These are phyloP conservation scores for Cutaneotrichosporon sp. DNA, from an alignment of 1,284 basidiomycete species.

Conservation along the genomic window DNA sequence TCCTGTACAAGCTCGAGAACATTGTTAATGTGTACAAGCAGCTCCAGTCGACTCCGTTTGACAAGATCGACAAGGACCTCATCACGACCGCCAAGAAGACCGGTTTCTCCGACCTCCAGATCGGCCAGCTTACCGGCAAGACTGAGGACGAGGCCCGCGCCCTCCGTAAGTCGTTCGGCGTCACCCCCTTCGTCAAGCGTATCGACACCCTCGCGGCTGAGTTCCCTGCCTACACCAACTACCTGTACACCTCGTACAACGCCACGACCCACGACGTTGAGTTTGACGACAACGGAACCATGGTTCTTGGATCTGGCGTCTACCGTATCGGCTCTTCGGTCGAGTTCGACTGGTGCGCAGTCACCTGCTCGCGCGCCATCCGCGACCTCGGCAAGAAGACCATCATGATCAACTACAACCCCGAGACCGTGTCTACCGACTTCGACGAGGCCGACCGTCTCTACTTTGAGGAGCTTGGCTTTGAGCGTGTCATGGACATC, in stretches of 20 bases:
- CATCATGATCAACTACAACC: constrained; percentile 99
- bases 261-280: constrained; percentile 92
- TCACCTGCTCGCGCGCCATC: constrained; percentile 90
- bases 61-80: constrained; percentile 59
- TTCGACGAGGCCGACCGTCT: constrained; percentile 98
- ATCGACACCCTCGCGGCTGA: constrained; percentile 99
- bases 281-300: constrained; percentile 94
- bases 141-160: constrained; percentile 75
- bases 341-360: constrained; percentile 99
- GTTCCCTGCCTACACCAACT: constrained; percentile 98
- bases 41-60: constrained; percentile 66
- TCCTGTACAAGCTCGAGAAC: constrained; percentile 90
- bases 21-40: constrained; percentile 73
- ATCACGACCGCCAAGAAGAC: constrained; percentile 79
- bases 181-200: constrained; percentile 97
- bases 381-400: constrained; percentile 89
- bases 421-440: constrained; percentile 98
- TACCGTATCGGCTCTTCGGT: constrained; percentile 98
- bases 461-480: constrained; percentile 98
- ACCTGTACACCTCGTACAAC: constrained; percentile 99
- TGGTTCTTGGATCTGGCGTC: constrained; percentile 98
- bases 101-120: constrained; percentile 93
- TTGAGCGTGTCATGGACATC: constrained; percentile 99
- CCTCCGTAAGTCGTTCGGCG: constrained; percentile 74
- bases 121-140: constrained; percentile 66